Evolutionary conservation across 352 stramenopile genomes (phyloP), one percentile per base, ranked within the genome.

Genomic region (Pseudoperonospora humuli): DNA sequence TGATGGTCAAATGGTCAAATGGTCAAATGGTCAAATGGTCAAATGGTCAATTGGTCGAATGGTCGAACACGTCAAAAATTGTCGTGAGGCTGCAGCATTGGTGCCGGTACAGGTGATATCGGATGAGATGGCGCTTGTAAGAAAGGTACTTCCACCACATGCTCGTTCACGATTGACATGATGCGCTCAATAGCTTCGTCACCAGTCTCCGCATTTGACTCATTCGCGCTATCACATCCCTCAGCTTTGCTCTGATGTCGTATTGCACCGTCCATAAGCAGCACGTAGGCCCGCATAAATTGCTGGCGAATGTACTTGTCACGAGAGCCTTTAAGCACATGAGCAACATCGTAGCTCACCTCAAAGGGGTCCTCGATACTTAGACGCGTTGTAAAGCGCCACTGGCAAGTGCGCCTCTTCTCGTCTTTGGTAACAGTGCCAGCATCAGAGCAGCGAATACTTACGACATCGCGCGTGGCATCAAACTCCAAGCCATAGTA

Each of bases 291-390:
- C 11, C 77, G 72, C 5, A 75, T 74, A 34, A 87, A 84, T 45
- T 92, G 74, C 57, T 92, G 79, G 7, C 79, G 79, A 50, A 87
- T 86, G 63, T 89, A 86, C 48, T 87, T 89, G 60, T 92, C 75
- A 15, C 76, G 74, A 7, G 73, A 76, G 18, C 83, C 75, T 43
- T 96, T 97, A 11, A 99, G 70, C 14, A 98, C 95, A 61, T 98
- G 95, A 5, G 93, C 94, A 32, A 99, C 94, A 61, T 98, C 90
- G 64, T 98, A 98, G 57, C 87, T 95, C 2, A 81, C 94, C 58
- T 99, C 96, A 67, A 99, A 99, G 2, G 96, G 96, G 67, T 99
- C 96, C 78, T 99, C 96, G 44, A 99, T 98, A 36, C 74, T 86
- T 46, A 92, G 36, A 0, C 80, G 73, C 38, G 73, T 83, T 45